Evolutionary conservation across 306 rosid genomes (phyloP).

Genomic region (Luffa acutangula): DNA sequence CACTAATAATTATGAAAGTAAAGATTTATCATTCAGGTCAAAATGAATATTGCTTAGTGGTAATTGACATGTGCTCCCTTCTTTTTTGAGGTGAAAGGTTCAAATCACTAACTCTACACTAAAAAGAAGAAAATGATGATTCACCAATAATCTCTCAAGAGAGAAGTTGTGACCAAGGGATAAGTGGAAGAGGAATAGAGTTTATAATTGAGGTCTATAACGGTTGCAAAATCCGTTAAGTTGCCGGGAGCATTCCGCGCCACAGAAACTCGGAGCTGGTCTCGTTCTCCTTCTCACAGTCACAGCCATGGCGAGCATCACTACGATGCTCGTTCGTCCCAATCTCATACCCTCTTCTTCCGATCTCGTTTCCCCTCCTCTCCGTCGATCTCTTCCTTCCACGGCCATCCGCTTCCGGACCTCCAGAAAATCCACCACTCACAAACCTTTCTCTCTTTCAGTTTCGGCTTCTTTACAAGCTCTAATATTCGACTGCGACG

Average conservation of each 20-base stretch:
- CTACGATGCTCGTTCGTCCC: conserved; percentile 20
- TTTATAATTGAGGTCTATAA: conserved; percentile 17
- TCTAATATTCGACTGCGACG: conserved; percentile 87
- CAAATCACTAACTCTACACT: too few relatives aligned
- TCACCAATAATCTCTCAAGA: not conserved
- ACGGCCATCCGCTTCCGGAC: conserved; percentile 9
- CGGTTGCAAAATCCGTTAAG: conserved; percentile 23
- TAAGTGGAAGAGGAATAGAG: not conserved
- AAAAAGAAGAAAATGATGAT: too few relatives aligned
- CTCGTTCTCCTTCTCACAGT: not conserved
- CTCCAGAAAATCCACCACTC: conserved; percentile 2
- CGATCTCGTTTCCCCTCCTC: conserved; percentile 8
- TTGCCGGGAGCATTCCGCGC: conserved; percentile 15
- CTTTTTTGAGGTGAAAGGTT: too few relatives aligned
- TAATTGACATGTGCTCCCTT: too few relatives aligned
- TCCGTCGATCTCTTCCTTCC: conserved; percentile 21
- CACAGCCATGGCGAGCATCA: conserved; percentile 42
- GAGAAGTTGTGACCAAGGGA: not conserved
- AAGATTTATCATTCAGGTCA: too few relatives aligned
- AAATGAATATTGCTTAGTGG: too few relatives aligned
- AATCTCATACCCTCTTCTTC: conserved; percentile 17
- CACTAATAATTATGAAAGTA: too few relatives aligned
- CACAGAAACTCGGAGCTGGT: conserved; percentile 24
- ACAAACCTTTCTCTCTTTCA: conserved; percentile 26
- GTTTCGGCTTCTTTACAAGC: conserved; percentile 54